These are phyloP conservation scores for Vitis labrusca DNA, from an alignment of 164 flowering plant species.

Conservation along the genomic window DNA sequence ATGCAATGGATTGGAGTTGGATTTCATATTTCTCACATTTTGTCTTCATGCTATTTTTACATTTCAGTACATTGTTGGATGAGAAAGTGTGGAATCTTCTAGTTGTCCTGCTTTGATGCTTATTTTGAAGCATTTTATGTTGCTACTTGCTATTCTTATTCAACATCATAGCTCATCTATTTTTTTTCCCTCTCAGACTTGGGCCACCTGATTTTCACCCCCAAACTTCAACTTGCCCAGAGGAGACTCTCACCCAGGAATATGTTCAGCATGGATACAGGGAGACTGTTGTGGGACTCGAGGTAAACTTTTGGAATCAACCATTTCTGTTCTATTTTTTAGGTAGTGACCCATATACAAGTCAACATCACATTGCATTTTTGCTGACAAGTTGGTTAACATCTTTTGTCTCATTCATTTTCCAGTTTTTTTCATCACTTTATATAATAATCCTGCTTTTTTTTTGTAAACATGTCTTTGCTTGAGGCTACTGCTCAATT, in stretches of 20 bases:
- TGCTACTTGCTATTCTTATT: not conserved
- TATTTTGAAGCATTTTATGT: not conserved
- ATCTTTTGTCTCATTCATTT: not conserved
- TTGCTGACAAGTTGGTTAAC: not conserved
- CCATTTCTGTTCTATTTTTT: not conserved
- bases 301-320: constrained; percentile 49
- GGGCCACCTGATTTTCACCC: constrained; percentile 96
- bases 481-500: not conserved
- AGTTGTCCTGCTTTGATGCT: not conserved
- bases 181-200: constrained; percentile 44
- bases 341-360: not conserved
- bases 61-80: not conserved
- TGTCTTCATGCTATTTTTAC: not conserved
- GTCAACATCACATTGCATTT: constrained; percentile 1
- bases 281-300: constrained; percentile 93
- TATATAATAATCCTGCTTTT: too few relatives aligned
- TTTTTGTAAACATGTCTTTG: not conserved
- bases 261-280: constrained; percentile 84
- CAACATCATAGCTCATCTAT: not conserved
- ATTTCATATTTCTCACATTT: too few relatives aligned
- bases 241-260: constrained; percentile 88
- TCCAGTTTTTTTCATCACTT: not conserved
- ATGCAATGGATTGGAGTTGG: too few relatives aligned
- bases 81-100: not conserved
- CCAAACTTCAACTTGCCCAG: constrained; percentile 79